Conservation (phyloP, 2,329 filamentous ascomycete genomes). For the Pochonia chlamydosporia region DNA sequence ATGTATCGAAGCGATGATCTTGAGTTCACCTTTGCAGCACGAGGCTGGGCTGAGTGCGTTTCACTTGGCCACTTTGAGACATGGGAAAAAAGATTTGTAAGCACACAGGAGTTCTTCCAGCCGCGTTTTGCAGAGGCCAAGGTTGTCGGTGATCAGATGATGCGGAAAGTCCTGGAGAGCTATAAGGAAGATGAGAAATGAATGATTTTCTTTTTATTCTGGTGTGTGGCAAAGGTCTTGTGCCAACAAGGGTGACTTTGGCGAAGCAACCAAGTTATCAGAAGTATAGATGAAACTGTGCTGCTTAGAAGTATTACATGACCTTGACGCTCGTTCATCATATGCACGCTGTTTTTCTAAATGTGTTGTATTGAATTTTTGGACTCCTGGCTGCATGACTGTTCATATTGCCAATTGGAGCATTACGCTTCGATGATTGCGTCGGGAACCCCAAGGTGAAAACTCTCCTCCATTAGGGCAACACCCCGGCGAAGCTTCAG, state of each 20-base stretch:
- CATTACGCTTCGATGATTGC: conserved; percentile 29
- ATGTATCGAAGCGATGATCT: conserved; percentile 93
- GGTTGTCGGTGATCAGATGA: conserved; percentile 91
- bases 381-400: too few relatives aligned
- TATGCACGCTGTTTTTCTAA: too few relatives aligned
- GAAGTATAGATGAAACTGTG: too few relatives aligned
- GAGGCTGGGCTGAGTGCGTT: conserved; percentile 94
- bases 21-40: conserved; percentile 94
- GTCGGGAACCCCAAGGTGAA: conserved; percentile 40
- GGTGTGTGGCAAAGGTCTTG: too few relatives aligned
- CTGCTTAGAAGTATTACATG: too few relatives aligned
- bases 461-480: conserved; percentile 51
- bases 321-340: too few relatives aligned
- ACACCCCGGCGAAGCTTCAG: conserved; percentile 46
- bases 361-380: too few relatives aligned
- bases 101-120: conserved; percentile 86
- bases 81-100: conserved; percentile 86
- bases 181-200: conserved; percentile 36
- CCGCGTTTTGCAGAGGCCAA: conserved; percentile 84
- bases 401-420: background rate
- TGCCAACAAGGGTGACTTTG: too few relatives aligned
- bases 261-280: too few relatives aligned
- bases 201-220: background rate
- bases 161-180: conserved; percentile 87
- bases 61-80: conserved; percentile 86